Conservation (phyloP, 805 yeast species). For the Monosporozyma yasuniensis region DNA sequence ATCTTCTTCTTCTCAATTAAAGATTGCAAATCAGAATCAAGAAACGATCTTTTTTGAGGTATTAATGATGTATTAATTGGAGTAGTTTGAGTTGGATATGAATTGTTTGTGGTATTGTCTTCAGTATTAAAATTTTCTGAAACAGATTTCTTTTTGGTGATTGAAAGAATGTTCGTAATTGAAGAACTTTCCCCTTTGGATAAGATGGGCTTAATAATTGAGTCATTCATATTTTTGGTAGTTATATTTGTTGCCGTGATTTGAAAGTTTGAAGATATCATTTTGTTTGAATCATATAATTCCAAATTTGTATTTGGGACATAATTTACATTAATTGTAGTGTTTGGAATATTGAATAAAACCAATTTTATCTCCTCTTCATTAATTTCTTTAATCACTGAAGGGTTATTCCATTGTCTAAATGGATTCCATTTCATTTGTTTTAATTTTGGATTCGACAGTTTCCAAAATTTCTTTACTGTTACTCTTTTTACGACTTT, state of each 20-base stretch:
- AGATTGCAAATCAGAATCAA: constrained; percentile 16
- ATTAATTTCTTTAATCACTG: background rate
- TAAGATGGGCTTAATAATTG: background rate
- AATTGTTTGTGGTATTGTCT: background rate
- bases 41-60: constrained; percentile 18
- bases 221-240: background rate
- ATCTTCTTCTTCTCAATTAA: constrained; percentile 7
- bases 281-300: background rate
- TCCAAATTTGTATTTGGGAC: background rate
- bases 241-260: background rate
- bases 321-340: background rate
- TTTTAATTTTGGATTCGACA: constrained; percentile 9
- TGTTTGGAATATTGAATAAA: background rate
- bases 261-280: background rate
- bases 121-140: background rate
- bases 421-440: constrained; percentile 19
- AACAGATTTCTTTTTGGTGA: no score
- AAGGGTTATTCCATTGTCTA: background rate
- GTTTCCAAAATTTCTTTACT: constrained; percentile 10
- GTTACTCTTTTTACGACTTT: background rate
- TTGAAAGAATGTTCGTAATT: no score
- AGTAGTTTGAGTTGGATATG: background rate
- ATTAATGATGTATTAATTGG: constrained; percentile 11
- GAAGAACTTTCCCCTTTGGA: background rate
- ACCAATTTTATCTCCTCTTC: background rate